Evolutionary conservation across 257 asterid genomes (phyloP).

Genomic region (Lithospermum erythrorhizon): DNA sequence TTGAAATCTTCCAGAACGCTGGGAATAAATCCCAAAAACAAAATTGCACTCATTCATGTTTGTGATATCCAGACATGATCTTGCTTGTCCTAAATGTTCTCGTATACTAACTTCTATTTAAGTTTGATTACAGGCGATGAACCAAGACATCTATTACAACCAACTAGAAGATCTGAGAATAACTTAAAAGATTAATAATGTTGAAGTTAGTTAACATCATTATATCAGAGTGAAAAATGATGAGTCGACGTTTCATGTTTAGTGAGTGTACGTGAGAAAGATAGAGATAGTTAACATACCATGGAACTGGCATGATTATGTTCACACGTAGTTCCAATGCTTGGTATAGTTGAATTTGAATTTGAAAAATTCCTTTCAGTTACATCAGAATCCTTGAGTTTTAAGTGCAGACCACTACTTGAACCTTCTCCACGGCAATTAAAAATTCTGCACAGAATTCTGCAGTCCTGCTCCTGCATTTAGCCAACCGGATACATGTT

Average conservation of each 20-base stretch:
- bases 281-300: conserved; percentile 25
- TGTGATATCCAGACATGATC: no score
- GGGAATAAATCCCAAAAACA: not conserved
- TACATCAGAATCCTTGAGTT: not conserved
- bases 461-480: conserved; percentile 45
- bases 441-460: conserved; percentile 46
- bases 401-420: conserved; percentile 8
- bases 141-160: not conserved
- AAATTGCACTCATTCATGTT: no score
- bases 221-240: not conserved
- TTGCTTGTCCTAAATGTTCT: no score
- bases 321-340: conserved; percentile 2
- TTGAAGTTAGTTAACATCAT: not conserved
- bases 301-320: conserved; percentile 16
- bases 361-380: conserved; percentile 5
- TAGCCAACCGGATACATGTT: conserved; percentile 27
- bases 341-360: conserved; percentile 11
- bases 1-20: not conserved
- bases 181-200: not conserved
- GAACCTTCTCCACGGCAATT: conserved; percentile 10
- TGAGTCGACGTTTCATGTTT: not conserved
- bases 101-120: no score
- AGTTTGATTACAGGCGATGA: not conserved
- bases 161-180: not conserved
- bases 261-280: not conserved